These are phyloP conservation scores for Fraxinus velutina DNA, from an alignment of 305 asterid genomes.

Conservation along the genomic window DNA sequence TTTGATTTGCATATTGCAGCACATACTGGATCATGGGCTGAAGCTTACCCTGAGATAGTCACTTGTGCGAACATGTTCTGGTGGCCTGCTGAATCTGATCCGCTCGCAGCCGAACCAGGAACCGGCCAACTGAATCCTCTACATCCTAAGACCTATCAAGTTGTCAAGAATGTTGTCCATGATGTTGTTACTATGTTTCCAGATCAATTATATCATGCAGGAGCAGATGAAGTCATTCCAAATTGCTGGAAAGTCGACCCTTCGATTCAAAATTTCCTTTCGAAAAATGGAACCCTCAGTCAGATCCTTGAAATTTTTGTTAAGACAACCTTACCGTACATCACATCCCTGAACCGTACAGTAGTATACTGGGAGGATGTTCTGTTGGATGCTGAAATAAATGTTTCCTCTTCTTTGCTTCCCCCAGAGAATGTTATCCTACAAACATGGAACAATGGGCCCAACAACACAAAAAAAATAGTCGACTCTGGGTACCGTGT, in stretches of 20 bases:
- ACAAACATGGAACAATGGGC: conserved; percentile 84
- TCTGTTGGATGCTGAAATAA: conserved; percentile 44
- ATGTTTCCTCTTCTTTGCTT: conserved; percentile 50
- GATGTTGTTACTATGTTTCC: conserved; percentile 65
- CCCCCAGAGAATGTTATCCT: conserved; percentile 54
- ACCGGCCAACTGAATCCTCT: conserved; percentile 87
- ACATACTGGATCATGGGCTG: conserved; percentile 89
- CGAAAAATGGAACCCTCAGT: conserved; percentile 62
- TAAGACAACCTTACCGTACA: conserved; percentile 61
- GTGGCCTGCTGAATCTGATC: conserved; percentile 67
- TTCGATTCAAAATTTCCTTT: conserved; percentile 42
- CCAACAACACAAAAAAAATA: conserved; percentile 58
- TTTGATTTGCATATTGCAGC: conserved; percentile 40
- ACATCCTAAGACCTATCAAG: conserved; percentile 59
- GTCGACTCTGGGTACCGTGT: conserved; percentile 65
- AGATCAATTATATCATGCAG: conserved; percentile 66
- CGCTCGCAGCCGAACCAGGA: conserved; percentile 85
- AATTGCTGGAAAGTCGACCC: conserved; percentile 78
- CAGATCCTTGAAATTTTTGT: conserved; percentile 61
- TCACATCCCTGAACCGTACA: conserved; percentile 60
- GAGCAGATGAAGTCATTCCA: conserved; percentile 75
- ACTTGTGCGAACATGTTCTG: conserved; percentile 78
- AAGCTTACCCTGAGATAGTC: conserved; percentile 73
- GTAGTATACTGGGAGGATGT: conserved; percentile 90
- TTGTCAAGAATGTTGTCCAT: conserved; percentile 51